Base-by-base conservation (phyloP, 805 yeast genomes). In the Barnettozyma californica region DNA sequence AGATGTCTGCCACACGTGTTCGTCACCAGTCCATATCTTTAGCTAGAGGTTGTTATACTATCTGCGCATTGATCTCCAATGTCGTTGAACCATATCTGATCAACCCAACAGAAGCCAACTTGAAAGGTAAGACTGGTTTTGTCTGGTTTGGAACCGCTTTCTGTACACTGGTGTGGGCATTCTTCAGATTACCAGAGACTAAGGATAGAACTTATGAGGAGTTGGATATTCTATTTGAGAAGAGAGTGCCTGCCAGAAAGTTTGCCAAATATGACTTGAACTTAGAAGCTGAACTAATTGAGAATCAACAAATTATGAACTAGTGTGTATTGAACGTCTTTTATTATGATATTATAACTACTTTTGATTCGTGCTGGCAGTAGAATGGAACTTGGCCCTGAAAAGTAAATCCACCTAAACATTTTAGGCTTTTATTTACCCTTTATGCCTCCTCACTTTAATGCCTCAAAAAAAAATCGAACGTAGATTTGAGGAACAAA, bases 161-260 rank as follows among this genome's bases (percentile, higher is more conserved):
- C 31, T 27, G 68, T 43, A 63, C 68, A 13, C 25, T 70, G 7
- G 52, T 66, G 35, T 77, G 80, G 78, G 64, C 69, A 33, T 73
- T 65, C 62, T 74, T 77, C 62, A 73, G 76, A 44, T 66, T 80
- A 44, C 87, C 87, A 9, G 87, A 82, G 61, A 76, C 84, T 25
- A 69, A 69, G 54, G 74, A 73, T 43, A 71, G 82, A 61, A 77
- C 85, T 0, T 80, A 69, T 58, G 82, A 80, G 44, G 86, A 82
- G 58, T 66, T 82, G 58, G 86, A 81, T 62, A 65, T 68, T 46
- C 64, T 81, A 67, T 82, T 80, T 63, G 68, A 61, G 36, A 60
- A 56, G 47, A 47, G 56, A 7, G 56, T 74, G 50, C 74, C 76
- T 9, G 78, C 81, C 7, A 73, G 80, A 62, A 64, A 71, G 55